A percentile compares a stretch with the other conserved stretches of the same genome.
Evolutionary conservation across 257 asterid genomes (phyloP).

Genomic region (Catharanthus roseus): DNA sequence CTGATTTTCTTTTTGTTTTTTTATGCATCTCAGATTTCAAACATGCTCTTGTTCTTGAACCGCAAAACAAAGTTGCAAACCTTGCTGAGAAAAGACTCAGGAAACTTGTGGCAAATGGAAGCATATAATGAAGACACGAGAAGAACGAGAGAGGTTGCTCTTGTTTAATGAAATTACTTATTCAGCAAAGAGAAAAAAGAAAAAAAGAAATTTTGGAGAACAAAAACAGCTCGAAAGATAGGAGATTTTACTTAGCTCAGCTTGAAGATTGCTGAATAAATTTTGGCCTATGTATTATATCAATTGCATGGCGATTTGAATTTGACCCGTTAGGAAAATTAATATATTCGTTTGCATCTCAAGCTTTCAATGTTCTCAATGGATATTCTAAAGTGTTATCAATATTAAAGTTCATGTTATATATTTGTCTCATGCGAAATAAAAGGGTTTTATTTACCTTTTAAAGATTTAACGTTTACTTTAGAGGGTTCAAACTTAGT

Average conservation of each 20-base stretch:
- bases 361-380: background rate
- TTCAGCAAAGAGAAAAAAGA: no score
- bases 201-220: background rate
- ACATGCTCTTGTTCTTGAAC: conserved; percentile 90
- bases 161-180: no score
- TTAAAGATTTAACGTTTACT: no score
- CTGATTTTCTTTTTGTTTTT: background rate
- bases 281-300: conserved; percentile 8
- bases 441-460: no score
- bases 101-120: conserved; percentile 29
- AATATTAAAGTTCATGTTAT: no score
- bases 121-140: background rate
- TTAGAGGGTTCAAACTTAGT: no score
- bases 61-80: conserved; percentile 78
- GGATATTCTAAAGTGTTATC: no score
- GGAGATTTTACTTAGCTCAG: background rate
- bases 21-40: conserved; percentile 62
- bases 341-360: background rate
- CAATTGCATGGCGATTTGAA: background rate
- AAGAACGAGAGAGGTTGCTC: no score
- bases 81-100: conserved; percentile 73
- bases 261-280: background rate
- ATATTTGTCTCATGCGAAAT: no score
- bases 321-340: background rate
- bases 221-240: background rate